Evolutionary conservation across 495 filamentous ascomycete species (phyloP).

Genomic region (Penicillium coffeae): DNA sequence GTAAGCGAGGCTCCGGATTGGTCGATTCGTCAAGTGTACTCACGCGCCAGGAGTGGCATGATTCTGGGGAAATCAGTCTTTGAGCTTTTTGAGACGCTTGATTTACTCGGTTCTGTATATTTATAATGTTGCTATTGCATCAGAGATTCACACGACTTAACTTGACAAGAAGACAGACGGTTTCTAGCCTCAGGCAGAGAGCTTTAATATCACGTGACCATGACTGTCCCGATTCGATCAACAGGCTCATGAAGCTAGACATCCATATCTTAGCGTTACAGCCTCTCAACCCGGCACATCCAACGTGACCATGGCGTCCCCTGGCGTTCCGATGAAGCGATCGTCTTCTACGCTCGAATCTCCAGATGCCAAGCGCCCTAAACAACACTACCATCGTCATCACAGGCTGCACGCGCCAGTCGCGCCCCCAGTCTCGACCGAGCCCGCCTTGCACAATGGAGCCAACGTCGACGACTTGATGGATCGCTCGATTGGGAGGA

Average conservation of each 20-base stretch:
- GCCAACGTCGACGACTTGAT: slow-evolving; percentile 50
- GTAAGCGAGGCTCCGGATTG: slow-evolving; percentile 40
- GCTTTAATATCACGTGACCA: neutral
- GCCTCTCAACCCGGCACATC: neutral
- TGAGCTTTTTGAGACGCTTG: neutral
- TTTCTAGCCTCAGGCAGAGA: neutral
- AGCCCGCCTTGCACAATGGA: slow-evolving; percentile 35
- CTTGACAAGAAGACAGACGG: too few relatives aligned
- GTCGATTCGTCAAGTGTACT: slow-evolving; percentile 13
- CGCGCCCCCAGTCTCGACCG: slow-evolving; percentile 11
- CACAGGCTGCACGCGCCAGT: slow-evolving; percentile 42
- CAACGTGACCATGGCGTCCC: slow-evolving; percentile 29
- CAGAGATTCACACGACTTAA: too few relatives aligned
- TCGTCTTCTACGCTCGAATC: slow-evolving; percentile 31
- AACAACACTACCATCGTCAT: slow-evolving; percentile 45
- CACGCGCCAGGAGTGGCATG: neutral
- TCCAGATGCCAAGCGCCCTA: slow-evolving; percentile 37
- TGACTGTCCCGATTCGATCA: slow-evolving; percentile 1
- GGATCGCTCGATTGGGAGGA: slow-evolving; percentile 51
- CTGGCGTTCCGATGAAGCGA: slow-evolving; percentile 39
- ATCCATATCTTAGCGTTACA: neutral
- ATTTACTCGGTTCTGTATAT: neutral
- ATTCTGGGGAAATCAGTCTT: neutral
- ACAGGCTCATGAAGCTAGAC: slow-evolving; percentile 10
- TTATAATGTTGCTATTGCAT: neutral